Evolutionary conservation across 495 filamentous ascomycete genomes (phyloP).

Genomic region (Penicillium lagena): DNA sequence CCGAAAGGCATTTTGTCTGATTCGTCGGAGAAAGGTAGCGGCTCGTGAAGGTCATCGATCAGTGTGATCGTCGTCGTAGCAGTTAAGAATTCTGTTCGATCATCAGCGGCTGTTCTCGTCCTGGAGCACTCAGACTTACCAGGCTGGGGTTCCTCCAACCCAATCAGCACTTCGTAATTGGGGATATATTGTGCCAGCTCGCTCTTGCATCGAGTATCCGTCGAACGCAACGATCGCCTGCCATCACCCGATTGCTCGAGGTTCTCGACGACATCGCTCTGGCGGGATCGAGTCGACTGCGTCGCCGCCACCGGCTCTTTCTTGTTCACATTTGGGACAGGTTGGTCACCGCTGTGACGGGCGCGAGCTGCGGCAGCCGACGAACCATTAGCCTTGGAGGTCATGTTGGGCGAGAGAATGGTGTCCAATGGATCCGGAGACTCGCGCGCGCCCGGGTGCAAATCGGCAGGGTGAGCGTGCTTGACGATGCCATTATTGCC

Average conservation of each 20-base stretch:
- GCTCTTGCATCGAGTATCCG: constrained; percentile 65
- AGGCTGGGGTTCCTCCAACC: constrained; percentile 66
- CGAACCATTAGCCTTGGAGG: constrained; percentile 1
- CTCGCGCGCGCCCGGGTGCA: constrained; percentile 12
- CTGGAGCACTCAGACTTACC: constrained; percentile 45
- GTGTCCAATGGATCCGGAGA: constrained; percentile 37
- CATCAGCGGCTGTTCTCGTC: constrained; percentile 1
- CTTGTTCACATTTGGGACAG: constrained; percentile 1
- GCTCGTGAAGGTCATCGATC: constrained; percentile 36
- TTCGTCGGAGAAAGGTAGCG: constrained; percentile 13
- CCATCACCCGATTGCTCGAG: constrained; percentile 8
- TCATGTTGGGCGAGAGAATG: constrained; percentile 20
- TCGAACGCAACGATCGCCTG: constrained; percentile 44
- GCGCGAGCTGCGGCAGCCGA: constrained; percentile 8
- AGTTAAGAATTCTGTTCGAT: constrained; percentile 33
- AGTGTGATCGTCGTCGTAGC: constrained; percentile 38
- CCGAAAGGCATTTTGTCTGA: constrained; percentile 25
- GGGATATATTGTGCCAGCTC: constrained; percentile 83
- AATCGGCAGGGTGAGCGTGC: constrained; percentile 6
- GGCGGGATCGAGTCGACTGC: constrained; percentile 2
- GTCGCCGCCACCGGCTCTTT: not conserved
- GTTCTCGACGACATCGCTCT: not conserved
- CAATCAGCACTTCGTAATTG: constrained; percentile 86
- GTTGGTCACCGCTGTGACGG: constrained; percentile 5
- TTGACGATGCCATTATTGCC: constrained; percentile 10